These are phyloP conservation scores for Penicillium polonicum DNA, from an alignment of 2,329 filamentous ascomycete species.

Conservation along the genomic window DNA sequence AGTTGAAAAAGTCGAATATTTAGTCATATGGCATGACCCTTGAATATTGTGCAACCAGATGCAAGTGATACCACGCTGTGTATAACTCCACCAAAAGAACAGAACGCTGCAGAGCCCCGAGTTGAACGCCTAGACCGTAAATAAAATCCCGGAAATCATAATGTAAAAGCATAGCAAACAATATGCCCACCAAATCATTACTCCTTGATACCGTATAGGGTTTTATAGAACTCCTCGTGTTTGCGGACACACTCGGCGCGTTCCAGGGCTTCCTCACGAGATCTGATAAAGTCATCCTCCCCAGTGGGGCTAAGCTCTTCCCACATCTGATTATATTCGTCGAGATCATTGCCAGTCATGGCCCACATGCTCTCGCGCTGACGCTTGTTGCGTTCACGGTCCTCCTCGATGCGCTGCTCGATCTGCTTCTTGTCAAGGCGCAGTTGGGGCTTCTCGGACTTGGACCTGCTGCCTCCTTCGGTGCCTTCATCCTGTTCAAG, in stretches of 20 bases:
- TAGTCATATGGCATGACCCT: not conserved
- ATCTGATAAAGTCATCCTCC: constrained; percentile 78
- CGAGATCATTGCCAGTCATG: constrained; percentile 62
- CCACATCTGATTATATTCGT: constrained; percentile 79
- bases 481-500: constrained; percentile 35
- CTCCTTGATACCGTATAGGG: not conserved
- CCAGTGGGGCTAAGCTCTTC: constrained; percentile 83
- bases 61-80: not conserved
- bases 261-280: constrained; percentile 69
- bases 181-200: not conserved
- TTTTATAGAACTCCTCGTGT: constrained; percentile 14
- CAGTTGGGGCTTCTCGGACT: constrained; percentile 34
- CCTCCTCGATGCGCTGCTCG: constrained; percentile 95
- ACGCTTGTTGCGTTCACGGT: constrained; percentile 90
- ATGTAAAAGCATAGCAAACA: not conserved
- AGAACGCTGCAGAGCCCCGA: not conserved
- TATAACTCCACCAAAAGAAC: not conserved
- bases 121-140: not conserved
- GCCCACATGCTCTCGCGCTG: constrained; percentile 92
- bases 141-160: not conserved
- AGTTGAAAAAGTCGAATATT: not conserved
- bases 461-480: constrained; percentile 27
- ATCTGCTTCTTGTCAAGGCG: constrained; percentile 81
- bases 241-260: constrained; percentile 46
- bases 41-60: not conserved